Base-by-base conservation (phyloP, 805 yeast genomes). In the Wickerhamiella shivajii region DNA sequence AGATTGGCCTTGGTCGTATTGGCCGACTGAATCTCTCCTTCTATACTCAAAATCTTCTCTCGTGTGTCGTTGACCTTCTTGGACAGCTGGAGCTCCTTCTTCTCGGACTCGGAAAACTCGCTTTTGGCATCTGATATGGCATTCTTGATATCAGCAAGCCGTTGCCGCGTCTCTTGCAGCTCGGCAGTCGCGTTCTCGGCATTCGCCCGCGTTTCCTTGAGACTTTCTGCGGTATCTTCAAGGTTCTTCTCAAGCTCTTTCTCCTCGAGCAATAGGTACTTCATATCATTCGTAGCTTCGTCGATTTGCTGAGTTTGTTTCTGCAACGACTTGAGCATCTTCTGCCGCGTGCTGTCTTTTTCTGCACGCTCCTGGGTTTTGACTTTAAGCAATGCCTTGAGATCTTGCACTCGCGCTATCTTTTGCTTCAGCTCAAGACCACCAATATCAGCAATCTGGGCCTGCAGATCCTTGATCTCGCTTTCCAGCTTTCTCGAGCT, bases 401-500 rank as follows among this genome's bases (percentile, higher is more conserved):
- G 61, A 2, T 92, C 77, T 45, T 74, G 84, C 6, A 90, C 94
- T 47, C 73, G 77, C 1, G 92, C 69, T 40, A 72, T 77, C 46
- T 84, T 95, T 39, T 78, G 53, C 2, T 47, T 39, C 42, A 90
- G 61, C 40, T 73, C 73, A 6, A 79, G 75, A 39, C 99, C 99
- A 34, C 99, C 99, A 34, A 81, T 76, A 31, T 78, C 75, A 79
- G 85, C 71, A 24, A 90, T 81, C 48, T 74, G 67, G 37, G 75
- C 79, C 44, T 83, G 85, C 3, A 85, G 56, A 0, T 45, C 61
- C 9, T 64, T 61, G 25, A 90, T 77, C 37, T 67, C 61, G 5
- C 53, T 47, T 49, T 71, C 80, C 26, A 69, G 53, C 20, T 66
- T 71, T 18, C 59, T 55, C 43, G 84, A 71, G 43, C 69, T 70